Evolutionary conservation across 2,329 filamentous ascomycete genomes (phyloP), one percentile per base, ranked within the genome.

Genomic region (Calycina herbarum): DNA sequence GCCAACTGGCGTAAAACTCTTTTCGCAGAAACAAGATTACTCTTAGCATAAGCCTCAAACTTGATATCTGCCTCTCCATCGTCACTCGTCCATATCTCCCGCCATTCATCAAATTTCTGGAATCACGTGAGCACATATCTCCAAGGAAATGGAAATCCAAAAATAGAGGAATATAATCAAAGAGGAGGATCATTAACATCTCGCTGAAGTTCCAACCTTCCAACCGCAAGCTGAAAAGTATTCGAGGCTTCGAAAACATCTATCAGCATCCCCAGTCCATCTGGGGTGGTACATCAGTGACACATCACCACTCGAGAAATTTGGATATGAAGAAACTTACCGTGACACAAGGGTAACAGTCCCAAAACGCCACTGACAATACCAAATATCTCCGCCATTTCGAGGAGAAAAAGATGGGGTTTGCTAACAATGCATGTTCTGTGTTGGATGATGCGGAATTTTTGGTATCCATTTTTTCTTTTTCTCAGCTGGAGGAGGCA

Each of bases 71-170:
- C 56, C 35, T 70, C 68, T 15, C 70, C 71, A 15, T 69, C 66
- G 11, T 69, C 69, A 48, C 33, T 65, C 38, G 66, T 61, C 71
- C 71, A 73, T n/a, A 73, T 71, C 35, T 72, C 70, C 61, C 70
- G 61, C 71, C 71, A 73, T 65, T 73, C 64, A 62, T 73, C 70
- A 61, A 61, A 73, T 61, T 68, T 57, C 71, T 73, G 42, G 10
- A 11, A 57, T 69, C 66, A 69, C 67, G 69, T 71, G 67, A 68
- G 65, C 17, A 61, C 61, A 61, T 42, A 42, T 15, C 54, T n/a
- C 24, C 33, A 48, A n/a, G 15, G 1, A 24, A 24, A 8, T 15
- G 24, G 20, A 20, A 24, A 24, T 24, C 10, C 1, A n/a, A n/a
- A 45, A 45, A 45, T 51, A 3, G 6, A 15, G 3, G 33, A 6